Conservation (phyloP, 2,329 filamentous ascomycete genomes). For the Fusarium aywerte region DNA sequence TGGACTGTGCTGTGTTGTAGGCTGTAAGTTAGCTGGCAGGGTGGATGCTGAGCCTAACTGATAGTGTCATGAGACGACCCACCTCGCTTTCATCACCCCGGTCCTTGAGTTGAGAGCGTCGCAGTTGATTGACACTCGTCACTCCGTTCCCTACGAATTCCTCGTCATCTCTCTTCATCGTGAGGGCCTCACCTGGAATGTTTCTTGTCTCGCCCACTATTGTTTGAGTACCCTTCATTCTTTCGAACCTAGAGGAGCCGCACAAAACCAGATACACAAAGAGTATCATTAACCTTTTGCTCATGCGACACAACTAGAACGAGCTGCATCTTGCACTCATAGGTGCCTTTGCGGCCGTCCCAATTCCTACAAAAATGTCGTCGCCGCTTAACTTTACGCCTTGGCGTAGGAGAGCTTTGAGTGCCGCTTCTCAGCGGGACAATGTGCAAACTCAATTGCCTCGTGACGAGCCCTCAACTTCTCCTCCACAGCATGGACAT, state of each 20-base stretch:
- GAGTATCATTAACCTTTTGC: constrained; percentile 3
- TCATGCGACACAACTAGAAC: constrained; percentile 39
- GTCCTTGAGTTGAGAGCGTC: constrained; percentile 36
- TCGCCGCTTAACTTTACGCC: constrained; percentile 60
- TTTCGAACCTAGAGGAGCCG: constrained; percentile 3
- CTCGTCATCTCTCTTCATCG: constrained; percentile 32
- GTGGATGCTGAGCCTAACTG: constrained; percentile 36
- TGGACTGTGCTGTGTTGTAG: neutral
- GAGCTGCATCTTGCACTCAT: constrained; percentile 29
- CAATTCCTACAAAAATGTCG: constrained; percentile 54
- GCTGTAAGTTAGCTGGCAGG: neutral
- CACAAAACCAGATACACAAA: neutral
- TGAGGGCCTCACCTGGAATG: constrained; percentile 39
- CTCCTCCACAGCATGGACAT: constrained; percentile 27
- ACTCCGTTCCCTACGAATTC: constrained; percentile 43
- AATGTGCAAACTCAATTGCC: constrained; percentile 39
- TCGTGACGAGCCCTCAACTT: constrained; percentile 46
- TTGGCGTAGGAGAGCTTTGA: constrained; percentile 58
- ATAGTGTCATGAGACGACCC: constrained; percentile 42
- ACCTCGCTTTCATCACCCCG: constrained; percentile 34
- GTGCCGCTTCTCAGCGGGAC: constrained; percentile 51
- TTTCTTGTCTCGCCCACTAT: constrained; percentile 20
- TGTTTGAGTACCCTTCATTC: constrained; percentile 25
- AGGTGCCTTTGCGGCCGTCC: constrained; percentile 30
- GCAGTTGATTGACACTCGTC: constrained; percentile 35